phyloP scores from a whole-genome alignment of 345 rosid genomes.

The Aethionema arabicum region DNA sequence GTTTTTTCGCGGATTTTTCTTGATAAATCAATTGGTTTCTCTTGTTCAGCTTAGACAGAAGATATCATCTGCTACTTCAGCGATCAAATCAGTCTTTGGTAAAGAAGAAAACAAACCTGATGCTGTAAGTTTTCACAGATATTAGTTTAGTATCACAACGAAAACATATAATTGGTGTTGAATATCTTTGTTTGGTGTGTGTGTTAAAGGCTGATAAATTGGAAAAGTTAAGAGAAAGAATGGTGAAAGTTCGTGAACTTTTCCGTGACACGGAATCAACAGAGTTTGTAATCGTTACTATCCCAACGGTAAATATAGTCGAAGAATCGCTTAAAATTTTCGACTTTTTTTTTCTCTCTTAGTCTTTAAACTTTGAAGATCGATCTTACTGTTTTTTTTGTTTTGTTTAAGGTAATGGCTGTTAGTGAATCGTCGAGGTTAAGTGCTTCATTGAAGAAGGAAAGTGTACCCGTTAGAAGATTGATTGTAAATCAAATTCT shows the following conservation, averaged over 20 bases:
- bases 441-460: constrained; percentile 77
- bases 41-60: constrained; percentile 80
- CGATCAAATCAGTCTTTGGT: constrained; percentile 93
- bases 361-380: constrained; percentile 1
- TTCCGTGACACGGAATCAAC: constrained; percentile 88
- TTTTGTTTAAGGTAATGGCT: constrained; percentile 78
- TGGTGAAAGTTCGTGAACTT: constrained; percentile 97
- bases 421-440: constrained; percentile 86
- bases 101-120: constrained; percentile 58
- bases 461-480: constrained; percentile 85
- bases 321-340: background rate
- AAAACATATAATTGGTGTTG: background rate
- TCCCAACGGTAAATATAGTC: constrained; percentile 67
- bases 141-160: background rate
- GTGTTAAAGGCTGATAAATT: constrained; percentile 70
- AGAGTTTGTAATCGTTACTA: constrained; percentile 91
- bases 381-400: constrained; percentile 16
- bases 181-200: constrained; percentile 15
- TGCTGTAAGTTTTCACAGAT: constrained; percentile 57
- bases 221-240: constrained; percentile 85
- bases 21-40: constrained; percentile 17
- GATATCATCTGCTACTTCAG: constrained; percentile 87
- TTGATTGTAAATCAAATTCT: constrained; percentile 92
- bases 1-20: constrained; percentile 15
- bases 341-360: background rate